These are phyloP conservation scores for Alectoria sarmentosa DNA, from an alignment of 495 filamentous ascomycete species.

Conservation along the genomic window DNA sequence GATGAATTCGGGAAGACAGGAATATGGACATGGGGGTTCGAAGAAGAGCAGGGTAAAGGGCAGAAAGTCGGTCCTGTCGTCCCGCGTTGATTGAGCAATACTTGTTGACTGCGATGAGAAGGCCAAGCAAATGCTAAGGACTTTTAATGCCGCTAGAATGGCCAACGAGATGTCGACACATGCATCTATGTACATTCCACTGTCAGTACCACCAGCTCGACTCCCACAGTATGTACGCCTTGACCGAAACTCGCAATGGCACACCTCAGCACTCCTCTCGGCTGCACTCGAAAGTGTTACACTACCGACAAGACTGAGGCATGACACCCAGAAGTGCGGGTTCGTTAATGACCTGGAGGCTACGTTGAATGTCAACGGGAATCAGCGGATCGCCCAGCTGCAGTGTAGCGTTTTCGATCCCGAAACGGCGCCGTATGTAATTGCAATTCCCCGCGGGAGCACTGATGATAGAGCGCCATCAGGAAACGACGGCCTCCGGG, in stretches of 20 bases:
- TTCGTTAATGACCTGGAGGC: slow-evolving; percentile 59
- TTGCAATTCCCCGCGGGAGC: slow-evolving; percentile 22
- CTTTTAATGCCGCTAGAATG: slow-evolving; percentile 64
- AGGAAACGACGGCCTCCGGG: slow-evolving; percentile 11
- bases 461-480: slow-evolving; percentile 31
- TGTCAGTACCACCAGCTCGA: slow-evolving; percentile 51
- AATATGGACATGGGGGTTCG: slow-evolving; percentile 80
- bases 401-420: slow-evolving; percentile 44
- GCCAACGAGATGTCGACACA: slow-evolving; percentile 59
- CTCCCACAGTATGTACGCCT: slow-evolving; percentile 56
- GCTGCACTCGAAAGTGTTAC: slow-evolving; percentile 74
- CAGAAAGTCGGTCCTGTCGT: slow-evolving; percentile 32
- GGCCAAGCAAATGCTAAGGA: slow-evolving; percentile 47
- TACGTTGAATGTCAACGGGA: slow-evolving; percentile 66
- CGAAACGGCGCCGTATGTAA: slow-evolving; percentile 19
- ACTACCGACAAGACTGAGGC: slow-evolving; percentile 65
- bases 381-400: slow-evolving; percentile 72
- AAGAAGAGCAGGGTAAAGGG: slow-evolving; percentile 49
- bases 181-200: slow-evolving; percentile 71
- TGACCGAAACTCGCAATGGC: slow-evolving; percentile 66
- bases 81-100: neutral
- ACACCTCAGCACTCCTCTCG: slow-evolving; percentile 69
- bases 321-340: slow-evolving; percentile 39
- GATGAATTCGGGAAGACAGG: slow-evolving; percentile 87
- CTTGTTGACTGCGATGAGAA: slow-evolving; percentile 18